Percentiles rank a stretch among this genome's conserved stretches.
phyloP scores from a whole-genome alignment of 2,329 filamentous ascomycete genomes.

The Claviceps sp. region DNA sequence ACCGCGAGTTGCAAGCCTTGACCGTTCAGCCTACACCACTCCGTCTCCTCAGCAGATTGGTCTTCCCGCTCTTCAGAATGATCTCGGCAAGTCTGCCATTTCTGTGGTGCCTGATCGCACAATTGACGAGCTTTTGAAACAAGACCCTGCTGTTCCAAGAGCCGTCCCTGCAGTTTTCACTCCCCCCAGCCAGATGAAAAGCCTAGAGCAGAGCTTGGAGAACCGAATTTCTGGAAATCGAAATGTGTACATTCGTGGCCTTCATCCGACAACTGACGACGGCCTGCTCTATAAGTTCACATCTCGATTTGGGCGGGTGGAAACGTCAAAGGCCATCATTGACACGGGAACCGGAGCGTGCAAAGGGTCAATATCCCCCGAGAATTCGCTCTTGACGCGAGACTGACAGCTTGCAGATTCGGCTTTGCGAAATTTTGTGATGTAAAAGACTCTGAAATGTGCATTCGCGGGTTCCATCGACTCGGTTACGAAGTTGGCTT shows the following conservation, averaged over 20 bases:
- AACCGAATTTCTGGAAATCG: slow-evolving; percentile 85
- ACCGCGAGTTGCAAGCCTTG: slow-evolving; percentile 42
- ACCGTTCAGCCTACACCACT: slow-evolving; percentile 52
- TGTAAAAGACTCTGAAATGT: slow-evolving; percentile 80
- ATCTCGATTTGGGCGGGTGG: slow-evolving; percentile 78
- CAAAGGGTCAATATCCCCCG: slow-evolving; percentile 60
- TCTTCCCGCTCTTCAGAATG: slow-evolving; percentile 25
- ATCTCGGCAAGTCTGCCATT: slow-evolving; percentile 27
- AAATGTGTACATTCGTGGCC: slow-evolving; percentile 95
- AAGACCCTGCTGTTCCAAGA: slow-evolving; percentile 71
- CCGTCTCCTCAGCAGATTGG: slow-evolving; percentile 50
- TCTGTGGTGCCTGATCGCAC: slow-evolving; percentile 30
- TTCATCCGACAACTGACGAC: slow-evolving; percentile 90
- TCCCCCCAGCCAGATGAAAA: slow-evolving; percentile 74
- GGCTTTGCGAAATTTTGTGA: slow-evolving; percentile 94
- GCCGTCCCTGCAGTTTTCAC: slow-evolving; percentile 85
- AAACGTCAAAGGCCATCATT: slow-evolving; percentile 97
- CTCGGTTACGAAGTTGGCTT: slow-evolving; percentile 97
- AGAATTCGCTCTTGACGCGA: not conserved
- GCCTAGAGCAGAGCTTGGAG: slow-evolving; percentile 83
- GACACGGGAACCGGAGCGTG: slow-evolving; percentile 85
- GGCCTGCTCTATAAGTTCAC: slow-evolving; percentile 75
- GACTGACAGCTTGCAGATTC: slow-evolving; percentile 47
- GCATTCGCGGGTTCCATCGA: slow-evolving; percentile 88
- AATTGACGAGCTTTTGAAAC: slow-evolving; percentile 52